Conservation (phyloP, 2,329 filamentous ascomycete species). For the Phialemonium atrogriseum region DNA sequence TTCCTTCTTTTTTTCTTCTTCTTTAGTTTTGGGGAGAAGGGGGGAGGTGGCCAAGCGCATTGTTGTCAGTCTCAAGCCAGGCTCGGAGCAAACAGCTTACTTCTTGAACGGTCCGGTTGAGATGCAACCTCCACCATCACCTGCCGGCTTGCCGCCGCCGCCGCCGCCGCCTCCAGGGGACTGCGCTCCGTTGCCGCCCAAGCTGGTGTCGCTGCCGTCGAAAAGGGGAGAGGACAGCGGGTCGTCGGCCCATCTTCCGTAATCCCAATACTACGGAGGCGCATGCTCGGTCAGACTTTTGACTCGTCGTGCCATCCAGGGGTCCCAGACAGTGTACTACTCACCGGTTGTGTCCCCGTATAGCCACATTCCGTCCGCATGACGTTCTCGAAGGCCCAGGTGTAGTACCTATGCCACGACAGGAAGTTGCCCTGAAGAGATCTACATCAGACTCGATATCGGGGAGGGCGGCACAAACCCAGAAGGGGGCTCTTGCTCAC, state of each 20-base stretch:
- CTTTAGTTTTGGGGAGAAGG: no score
- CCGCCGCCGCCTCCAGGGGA: no score
- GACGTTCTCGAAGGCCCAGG: slow-evolving; percentile 27
- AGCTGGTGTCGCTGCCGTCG: slow-evolving; percentile 41
- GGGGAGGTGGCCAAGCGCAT: not conserved
- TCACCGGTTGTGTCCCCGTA: slow-evolving; percentile 27
- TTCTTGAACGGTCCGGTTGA: slow-evolving; percentile 41
- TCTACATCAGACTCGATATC: not conserved
- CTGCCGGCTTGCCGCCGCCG: slow-evolving; percentile 27
- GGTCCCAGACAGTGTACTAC: slow-evolving; percentile 6
- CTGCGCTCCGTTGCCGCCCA: slow-evolving; percentile 39
- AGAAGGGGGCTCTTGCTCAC: no score
- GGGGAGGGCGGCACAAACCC: not conserved
- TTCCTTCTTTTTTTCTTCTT: no score
- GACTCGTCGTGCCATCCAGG: not conserved
- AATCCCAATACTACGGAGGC: slow-evolving; percentile 45
- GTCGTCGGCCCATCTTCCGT: slow-evolving; percentile 37
- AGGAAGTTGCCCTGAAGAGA: slow-evolving; percentile 24
- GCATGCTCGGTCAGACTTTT: no score
- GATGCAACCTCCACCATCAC: slow-evolving; percentile 48
- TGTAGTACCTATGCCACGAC: slow-evolving; percentile 34
- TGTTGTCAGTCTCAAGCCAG: no score
- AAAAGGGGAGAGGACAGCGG: slow-evolving; percentile 42
- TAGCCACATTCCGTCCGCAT: slow-evolving; percentile 33
- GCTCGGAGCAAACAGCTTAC: slow-evolving; percentile 15